Conservation (phyloP, 1,284 basidiomycete species). For the Boletellus sp. region DNA sequence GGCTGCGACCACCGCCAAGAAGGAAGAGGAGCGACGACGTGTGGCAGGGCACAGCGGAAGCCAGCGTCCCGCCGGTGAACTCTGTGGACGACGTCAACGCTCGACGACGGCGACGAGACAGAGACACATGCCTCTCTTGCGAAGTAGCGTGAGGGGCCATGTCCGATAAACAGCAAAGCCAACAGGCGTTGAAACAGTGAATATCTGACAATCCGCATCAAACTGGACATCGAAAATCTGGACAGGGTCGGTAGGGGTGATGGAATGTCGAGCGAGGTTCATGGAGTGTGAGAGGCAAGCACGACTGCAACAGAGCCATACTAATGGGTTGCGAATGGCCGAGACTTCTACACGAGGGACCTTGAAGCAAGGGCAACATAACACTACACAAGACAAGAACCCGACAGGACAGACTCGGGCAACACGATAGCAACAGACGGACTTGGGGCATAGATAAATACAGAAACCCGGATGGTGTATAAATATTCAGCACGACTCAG, state of each 20-base stretch:
- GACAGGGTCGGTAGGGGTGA: slow-evolving; percentile 75
- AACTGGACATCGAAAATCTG: slow-evolving; percentile 77
- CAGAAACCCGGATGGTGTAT: slow-evolving; percentile 14
- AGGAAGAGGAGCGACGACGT: slow-evolving; percentile 85
- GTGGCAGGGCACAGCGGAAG: slow-evolving; percentile 76
- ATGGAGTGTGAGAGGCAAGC: slow-evolving; percentile 42
- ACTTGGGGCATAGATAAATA: slow-evolving; percentile 25
- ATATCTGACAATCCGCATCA: slow-evolving; percentile 74
- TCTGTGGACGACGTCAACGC: slow-evolving; percentile 40
- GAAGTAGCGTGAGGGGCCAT: slow-evolving; percentile 74
- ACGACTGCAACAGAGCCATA: slow-evolving; percentile 17
- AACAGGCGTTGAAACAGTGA: slow-evolving; percentile 77
- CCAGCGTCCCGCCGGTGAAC: slow-evolving; percentile 76
- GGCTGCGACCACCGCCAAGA: slow-evolving; percentile 84
- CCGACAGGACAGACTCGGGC: slow-evolving; percentile 8
- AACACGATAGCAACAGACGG: slow-evolving; percentile 14
- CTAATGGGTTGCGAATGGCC: slow-evolving; percentile 15
- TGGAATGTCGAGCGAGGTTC: slow-evolving; percentile 87
- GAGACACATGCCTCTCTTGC: slow-evolving; percentile 66
- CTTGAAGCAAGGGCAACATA: slow-evolving; percentile 5
- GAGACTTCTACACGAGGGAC: slow-evolving; percentile 13
- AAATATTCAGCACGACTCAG: slow-evolving; percentile 19
- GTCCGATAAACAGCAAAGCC: slow-evolving; percentile 87
- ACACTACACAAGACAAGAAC: slow-evolving; percentile 20
- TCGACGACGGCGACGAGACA: slow-evolving; percentile 2